Conservation (phyloP, 768 basidiomycete genomes). For the Rhodotorula taiwanensis region DNA sequence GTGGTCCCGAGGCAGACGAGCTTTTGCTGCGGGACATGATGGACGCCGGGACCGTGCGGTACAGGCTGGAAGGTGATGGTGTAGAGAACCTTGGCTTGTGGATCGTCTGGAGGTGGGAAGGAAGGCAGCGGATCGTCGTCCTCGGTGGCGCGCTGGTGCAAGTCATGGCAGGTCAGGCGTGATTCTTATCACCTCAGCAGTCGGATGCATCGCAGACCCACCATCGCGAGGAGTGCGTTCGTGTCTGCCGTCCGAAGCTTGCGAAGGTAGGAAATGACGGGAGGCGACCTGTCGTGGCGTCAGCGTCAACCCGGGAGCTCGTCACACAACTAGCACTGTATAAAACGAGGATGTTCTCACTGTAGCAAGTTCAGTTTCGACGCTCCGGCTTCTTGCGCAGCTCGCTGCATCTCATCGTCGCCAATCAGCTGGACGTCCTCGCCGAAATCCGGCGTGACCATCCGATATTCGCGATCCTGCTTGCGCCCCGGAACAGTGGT, state of each 20-base stretch:
- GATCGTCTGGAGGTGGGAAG: background rate
- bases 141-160: background rate
- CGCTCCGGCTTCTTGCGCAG: background rate
- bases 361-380: background rate
- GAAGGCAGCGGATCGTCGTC: background rate
- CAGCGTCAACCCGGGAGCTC: background rate
- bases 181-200: background rate
- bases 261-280: background rate
- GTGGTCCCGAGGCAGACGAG: conserved; percentile 12
- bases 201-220: no score
- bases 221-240: conserved; percentile 8
- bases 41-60: background rate
- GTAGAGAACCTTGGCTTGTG: conserved; percentile 8
- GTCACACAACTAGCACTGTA: no score
- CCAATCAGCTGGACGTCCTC: background rate
- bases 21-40: background rate
- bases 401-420: background rate
- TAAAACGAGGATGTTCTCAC: no score
- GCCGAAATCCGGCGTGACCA: no score
- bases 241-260: background rate
- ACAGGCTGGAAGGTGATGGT: conserved; percentile 15
- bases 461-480: background rate
- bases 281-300: background rate
- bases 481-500: background rate
- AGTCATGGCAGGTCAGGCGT: background rate